These are phyloP conservation scores for Tothia fuscella DNA, from an alignment of 2,329 filamentous ascomycete genomes.

Conservation along the genomic window DNA sequence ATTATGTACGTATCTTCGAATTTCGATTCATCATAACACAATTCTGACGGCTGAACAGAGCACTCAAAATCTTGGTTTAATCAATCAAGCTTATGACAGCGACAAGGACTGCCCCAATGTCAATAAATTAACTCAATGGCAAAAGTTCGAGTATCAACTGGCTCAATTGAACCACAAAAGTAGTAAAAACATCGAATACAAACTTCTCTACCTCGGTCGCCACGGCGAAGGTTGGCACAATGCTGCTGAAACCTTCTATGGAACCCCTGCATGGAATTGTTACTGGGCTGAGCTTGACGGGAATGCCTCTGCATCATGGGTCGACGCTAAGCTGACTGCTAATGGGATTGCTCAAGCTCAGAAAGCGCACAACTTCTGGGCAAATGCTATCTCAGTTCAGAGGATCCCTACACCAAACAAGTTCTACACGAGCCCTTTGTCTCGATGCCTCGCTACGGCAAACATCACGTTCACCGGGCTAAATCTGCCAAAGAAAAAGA, in stretches of 20 bases:
- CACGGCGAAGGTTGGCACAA: conserved; percentile 59
- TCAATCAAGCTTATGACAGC: conserved; percentile 51
- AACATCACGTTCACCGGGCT: conserved; percentile 48
- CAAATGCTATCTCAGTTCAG: conserved; percentile 36
- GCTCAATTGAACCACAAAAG: conserved; percentile 39
- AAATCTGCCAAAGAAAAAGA: conserved; percentile 35
- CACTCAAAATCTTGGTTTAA: conserved; percentile 51
- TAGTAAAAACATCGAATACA: conserved; percentile 43
- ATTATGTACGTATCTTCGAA: conserved; percentile 40
- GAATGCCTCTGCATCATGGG: conserved; percentile 51
- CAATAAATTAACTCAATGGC: conserved; percentile 45
- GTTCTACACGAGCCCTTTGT: conserved; percentile 54
- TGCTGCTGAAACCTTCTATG: conserved; percentile 53
- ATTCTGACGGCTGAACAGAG: conserved; percentile 29
- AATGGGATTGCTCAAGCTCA: conserved; percentile 45
- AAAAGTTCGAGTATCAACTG: conserved; percentile 50
- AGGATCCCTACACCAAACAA: conserved; percentile 48
- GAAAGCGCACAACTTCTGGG: conserved; percentile 49
- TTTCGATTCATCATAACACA: background rate
- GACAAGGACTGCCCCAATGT: too few relatives aligned
- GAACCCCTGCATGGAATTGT: conserved; percentile 53
- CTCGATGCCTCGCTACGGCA: conserved; percentile 51
- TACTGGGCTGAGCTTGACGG: conserved; percentile 56
- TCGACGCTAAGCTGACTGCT: conserved; percentile 49
- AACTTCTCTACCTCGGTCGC: conserved; percentile 55